phyloP scores from a whole-genome alignment of 1,284 basidiomycete species.

The Melampsora larici-populina region DNA sequence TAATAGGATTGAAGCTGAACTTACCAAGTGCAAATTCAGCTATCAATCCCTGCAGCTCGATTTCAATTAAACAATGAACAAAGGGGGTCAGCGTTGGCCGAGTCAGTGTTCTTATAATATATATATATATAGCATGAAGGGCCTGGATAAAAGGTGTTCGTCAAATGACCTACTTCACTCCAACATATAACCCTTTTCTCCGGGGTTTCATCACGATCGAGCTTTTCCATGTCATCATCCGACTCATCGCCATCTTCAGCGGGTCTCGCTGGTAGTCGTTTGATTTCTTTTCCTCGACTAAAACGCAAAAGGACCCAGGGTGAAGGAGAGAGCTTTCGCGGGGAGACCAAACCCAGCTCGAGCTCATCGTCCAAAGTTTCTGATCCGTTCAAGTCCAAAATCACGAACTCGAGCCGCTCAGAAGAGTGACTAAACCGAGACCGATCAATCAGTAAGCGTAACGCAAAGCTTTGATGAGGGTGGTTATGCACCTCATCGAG shows the following conservation, averaged over 20 bases:
- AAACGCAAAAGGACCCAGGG: background rate
- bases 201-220: background rate
- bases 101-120: too few relatives aligned
- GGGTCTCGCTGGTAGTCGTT: background rate
- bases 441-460: background rate
- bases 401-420: background rate
- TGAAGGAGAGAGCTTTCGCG: background rate
- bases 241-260: background rate
- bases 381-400: background rate
- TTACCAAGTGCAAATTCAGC: too few relatives aligned
- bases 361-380: background rate
- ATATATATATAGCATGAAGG: too few relatives aligned
- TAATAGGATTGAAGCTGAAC: too few relatives aligned
- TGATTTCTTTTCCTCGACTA: background rate
- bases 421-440: background rate
- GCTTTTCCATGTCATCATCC: background rate
- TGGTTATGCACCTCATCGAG: background rate
- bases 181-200: background rate
- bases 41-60: too few relatives aligned
- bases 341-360: background rate
- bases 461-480: background rate
- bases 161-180: constrained; percentile 1
- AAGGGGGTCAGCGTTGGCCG: too few relatives aligned
- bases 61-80: too few relatives aligned
- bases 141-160: background rate